phyloP scores from a whole-genome alignment of 179 eudicot genomes.

The Pouteria campechiana region DNA sequence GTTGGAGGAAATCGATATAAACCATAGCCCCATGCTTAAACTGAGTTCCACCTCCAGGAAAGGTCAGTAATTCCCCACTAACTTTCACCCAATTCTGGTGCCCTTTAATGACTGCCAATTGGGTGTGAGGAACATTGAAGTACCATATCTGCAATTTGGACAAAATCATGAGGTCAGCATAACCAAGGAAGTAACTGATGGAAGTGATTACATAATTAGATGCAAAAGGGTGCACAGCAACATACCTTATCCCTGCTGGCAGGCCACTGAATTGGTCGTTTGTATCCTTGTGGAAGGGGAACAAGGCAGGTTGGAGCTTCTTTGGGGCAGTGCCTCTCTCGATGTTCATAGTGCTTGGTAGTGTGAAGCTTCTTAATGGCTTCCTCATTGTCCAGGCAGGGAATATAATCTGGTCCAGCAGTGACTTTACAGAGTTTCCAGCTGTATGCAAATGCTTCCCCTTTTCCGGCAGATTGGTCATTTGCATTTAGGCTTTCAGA shows the following conservation, averaged over 20 bases:
- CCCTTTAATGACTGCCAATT: slow-evolving; percentile 68
- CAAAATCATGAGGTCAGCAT: not conserved
- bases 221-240: not conserved
- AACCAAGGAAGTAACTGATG: not conserved
- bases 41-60: slow-evolving; percentile 98
- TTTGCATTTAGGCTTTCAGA: too few relatives aligned
- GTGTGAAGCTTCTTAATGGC: slow-evolving; percentile 53
- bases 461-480: slow-evolving; percentile 21
- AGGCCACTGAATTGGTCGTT: slow-evolving; percentile 73
- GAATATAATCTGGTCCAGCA: slow-evolving; percentile 83
- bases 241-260: slow-evolving; percentile 83
- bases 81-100: slow-evolving; percentile 97
- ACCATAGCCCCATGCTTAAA: slow-evolving; percentile 88
- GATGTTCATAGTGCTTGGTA: slow-evolving; percentile 86
- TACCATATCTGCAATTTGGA: slow-evolving; percentile 78
- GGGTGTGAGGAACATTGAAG: slow-evolving; percentile 74
- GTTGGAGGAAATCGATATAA: slow-evolving; percentile 75
- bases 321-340: slow-evolving; percentile 91
- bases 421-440: slow-evolving; percentile 77
- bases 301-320: slow-evolving; percentile 89
- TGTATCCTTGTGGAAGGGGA: slow-evolving; percentile 83
- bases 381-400: slow-evolving; percentile 86
- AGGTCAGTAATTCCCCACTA: slow-evolving; percentile 71
- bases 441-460: too few relatives aligned
- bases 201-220: not conserved